Evolutionary conservation across 176 grass and related monocot species (phyloP).

Genomic region (Guadua angustifolia): DNA sequence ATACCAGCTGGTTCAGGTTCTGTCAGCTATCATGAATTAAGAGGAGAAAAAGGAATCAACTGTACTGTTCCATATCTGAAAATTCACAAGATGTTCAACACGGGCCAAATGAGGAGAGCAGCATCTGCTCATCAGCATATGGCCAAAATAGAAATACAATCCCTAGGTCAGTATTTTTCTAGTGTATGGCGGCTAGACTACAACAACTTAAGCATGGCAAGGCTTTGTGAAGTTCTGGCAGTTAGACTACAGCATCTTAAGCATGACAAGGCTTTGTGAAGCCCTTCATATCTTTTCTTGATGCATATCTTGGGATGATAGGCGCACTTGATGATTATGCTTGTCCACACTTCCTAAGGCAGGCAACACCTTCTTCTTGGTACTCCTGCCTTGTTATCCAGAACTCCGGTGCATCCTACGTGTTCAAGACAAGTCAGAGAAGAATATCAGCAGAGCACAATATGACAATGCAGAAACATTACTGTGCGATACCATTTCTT

Average conservation of each 20-base stretch:
- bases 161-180: neutral
- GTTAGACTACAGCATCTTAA: slow-evolving; percentile 5
- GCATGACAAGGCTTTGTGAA: neutral
- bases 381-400: slow-evolving; percentile 94
- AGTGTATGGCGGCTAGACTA: neutral
- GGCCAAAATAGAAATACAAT: neutral
- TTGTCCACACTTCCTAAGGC: slow-evolving; percentile 89
- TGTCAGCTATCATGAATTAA: neutral
- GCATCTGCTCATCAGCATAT: neutral
- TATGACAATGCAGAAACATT: neutral
- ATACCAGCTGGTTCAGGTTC: neutral
- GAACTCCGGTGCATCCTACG: slow-evolving; percentile 88
- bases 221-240: neutral
- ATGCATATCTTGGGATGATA: neutral
- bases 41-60: neutral
- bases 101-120: neutral
- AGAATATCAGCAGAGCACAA: neutral
- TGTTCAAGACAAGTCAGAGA: neutral
- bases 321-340: slow-evolving; percentile 23
- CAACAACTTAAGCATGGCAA: neutral
- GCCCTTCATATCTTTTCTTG: neutral
- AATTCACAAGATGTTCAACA: slow-evolving; percentile 1
- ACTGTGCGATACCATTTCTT: neutral
- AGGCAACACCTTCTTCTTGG: slow-evolving; percentile 79
- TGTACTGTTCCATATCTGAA: neutral